Conservation (phyloP, 2,329 filamentous ascomycete genomes). For the Thermoascus crustaceus region DNA sequence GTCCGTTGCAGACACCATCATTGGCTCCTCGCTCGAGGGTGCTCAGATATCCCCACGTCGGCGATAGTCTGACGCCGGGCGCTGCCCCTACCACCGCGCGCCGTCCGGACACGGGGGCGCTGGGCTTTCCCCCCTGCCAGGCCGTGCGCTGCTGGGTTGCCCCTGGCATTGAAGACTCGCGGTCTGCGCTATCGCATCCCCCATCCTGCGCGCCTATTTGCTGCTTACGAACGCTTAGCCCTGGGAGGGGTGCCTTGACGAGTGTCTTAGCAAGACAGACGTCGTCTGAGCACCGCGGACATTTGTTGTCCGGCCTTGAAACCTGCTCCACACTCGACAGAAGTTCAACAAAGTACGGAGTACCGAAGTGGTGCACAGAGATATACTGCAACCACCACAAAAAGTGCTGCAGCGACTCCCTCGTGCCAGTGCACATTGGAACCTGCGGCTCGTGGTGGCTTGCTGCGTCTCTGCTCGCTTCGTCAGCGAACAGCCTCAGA, state of each 20-base stretch:
- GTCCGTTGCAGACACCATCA: neutral
- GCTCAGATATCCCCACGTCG: constrained; percentile 1
- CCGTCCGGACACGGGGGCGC: neutral
- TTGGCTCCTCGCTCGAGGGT: constrained; percentile 1
- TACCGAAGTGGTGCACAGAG: neutral
- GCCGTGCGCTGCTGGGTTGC: no score
- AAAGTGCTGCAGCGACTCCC: neutral
- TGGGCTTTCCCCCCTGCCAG: no score
- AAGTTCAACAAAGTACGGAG: no score
- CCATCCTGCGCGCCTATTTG: no score
- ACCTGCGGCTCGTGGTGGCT: constrained; percentile 1
- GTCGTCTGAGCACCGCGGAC: neutral
- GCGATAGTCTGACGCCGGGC: constrained; percentile 2
- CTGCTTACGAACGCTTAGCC: no score
- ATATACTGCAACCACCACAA: neutral
- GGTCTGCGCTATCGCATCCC: no score
- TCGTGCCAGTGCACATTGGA: constrained; percentile 1
- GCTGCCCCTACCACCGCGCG: neutral
- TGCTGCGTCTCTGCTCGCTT: neutral
- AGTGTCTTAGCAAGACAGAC: no score
- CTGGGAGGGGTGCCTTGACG: no score
- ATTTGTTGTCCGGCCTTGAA: constrained; percentile 1
- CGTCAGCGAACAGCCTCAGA: neutral
- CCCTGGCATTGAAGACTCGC: no score
- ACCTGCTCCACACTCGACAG: neutral